Evolutionary conservation across 768 basidiomycete species (phyloP).

Genomic region (Naganishia friedmannii): DNA sequence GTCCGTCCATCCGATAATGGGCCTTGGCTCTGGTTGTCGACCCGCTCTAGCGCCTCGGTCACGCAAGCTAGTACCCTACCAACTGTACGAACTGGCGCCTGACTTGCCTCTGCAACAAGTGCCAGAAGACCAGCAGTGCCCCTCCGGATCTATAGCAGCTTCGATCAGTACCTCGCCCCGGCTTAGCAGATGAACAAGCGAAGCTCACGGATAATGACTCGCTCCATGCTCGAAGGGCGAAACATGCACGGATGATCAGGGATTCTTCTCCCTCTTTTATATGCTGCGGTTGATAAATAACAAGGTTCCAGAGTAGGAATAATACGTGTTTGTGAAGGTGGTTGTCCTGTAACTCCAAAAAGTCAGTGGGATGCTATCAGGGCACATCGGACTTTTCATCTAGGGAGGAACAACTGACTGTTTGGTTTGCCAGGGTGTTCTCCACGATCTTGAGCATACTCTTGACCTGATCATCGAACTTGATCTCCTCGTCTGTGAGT

Average conservation of each 20-base stretch:
- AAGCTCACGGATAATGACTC: slow-evolving; percentile 1
- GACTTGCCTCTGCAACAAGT: neutral
- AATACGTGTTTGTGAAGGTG: neutral
- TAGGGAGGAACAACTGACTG: neutral
- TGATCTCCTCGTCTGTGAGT: neutral
- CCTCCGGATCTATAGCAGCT: neutral
- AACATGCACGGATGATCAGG: slow-evolving; percentile 1
- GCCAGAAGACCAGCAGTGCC: neutral
- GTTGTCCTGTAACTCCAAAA: neutral
- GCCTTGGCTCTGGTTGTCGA: neutral
- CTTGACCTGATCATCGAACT: neutral
- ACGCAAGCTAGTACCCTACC: neutral
- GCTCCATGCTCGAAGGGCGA: neutral
- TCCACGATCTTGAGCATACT: neutral
- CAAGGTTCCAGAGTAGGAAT: slow-evolving; percentile 19
- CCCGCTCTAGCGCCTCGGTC: neutral
- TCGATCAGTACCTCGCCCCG: neutral
- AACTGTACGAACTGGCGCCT: neutral
- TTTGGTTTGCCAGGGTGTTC: neutral
- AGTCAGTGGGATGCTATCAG: neutral
- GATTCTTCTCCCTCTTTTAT: neutral
- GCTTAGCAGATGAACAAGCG: neutral
- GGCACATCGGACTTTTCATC: neutral
- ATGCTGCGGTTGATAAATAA: neutral
- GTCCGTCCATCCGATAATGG: neutral